Percentiles rank a stretch among this genome's conserved stretches.
phyloP scores from a whole-genome alignment of 371 early-diverging fungal genomes.

The Rhizopus microsporus region DNA sequence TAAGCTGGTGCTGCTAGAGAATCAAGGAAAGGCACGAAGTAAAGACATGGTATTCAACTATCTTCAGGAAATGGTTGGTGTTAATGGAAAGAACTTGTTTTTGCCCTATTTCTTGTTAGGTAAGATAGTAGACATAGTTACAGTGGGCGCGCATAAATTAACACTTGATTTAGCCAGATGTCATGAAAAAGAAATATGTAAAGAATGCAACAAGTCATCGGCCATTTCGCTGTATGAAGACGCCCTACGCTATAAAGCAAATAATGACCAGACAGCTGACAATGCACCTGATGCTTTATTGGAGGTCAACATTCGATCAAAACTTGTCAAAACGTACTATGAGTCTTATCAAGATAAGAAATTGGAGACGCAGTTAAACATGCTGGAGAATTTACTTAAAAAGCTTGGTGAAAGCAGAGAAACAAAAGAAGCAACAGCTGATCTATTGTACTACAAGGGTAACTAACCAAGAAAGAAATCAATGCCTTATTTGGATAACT shows the following conservation, averaged over 20 bases:
- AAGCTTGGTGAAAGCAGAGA: neutral
- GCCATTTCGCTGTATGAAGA: conserved; percentile 12
- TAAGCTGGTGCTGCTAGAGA: conserved; percentile 14
- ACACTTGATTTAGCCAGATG: conserved; percentile 14
- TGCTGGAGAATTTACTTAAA: conserved; percentile 7
- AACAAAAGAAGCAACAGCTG: conserved; percentile 3
- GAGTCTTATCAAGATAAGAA: conserved; percentile 1
- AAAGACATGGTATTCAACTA: conserved; percentile 12
- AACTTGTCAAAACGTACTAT: conserved; percentile 15
- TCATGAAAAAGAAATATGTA: conserved; percentile 23
- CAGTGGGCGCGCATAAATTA: neutral
- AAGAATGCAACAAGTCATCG: conserved; percentile 5
- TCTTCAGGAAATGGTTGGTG: conserved; percentile 13
- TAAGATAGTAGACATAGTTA: conserved; percentile 4
- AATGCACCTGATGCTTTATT: conserved; percentile 8
- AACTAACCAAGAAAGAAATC: conserved; percentile 3
- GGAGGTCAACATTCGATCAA: conserved; percentile 16
- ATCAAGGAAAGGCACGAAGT: conserved; percentile 17
- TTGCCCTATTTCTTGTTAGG: conserved; percentile 16
- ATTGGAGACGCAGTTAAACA: conserved; percentile 7
- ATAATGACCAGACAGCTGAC: neutral
- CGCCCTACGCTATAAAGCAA: conserved; percentile 4
- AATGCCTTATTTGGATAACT: neutral
- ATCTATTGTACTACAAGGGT: conserved; percentile 21
- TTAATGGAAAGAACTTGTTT: conserved; percentile 17